These are phyloP conservation scores for Colletotrichum musae DNA, from an alignment of 2,329 filamentous ascomycete species.

Conservation along the genomic window DNA sequence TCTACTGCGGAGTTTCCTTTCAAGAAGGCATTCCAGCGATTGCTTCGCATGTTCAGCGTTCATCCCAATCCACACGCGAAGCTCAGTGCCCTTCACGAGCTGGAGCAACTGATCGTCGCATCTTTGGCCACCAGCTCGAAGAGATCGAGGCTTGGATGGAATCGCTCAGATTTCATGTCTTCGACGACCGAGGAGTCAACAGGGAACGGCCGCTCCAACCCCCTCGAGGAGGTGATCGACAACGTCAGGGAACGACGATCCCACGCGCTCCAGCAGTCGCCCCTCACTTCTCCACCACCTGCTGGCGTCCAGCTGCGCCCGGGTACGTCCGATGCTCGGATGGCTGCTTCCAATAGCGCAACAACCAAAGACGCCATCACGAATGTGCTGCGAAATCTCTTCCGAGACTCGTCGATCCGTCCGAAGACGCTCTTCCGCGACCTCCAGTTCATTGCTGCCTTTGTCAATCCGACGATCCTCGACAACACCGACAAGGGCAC, in stretches of 20 bases:
- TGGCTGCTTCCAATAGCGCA: conserved; percentile 63
- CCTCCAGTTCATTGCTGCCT: conserved; percentile 80
- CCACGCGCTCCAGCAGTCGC: conserved; percentile 62
- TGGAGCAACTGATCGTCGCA: conserved; percentile 85
- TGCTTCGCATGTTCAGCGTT: conserved; percentile 89
- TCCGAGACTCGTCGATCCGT: conserved; percentile 77
- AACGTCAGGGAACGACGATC: conserved; percentile 79
- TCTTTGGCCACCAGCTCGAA: conserved; percentile 62
- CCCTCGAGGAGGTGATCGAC: conserved; percentile 77
- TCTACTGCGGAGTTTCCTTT: conserved; percentile 79
- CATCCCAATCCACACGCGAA: conserved; percentile 92
- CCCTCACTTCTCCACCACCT: conserved; percentile 50
- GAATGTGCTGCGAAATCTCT: conserved; percentile 76
- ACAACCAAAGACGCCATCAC: conserved; percentile 76
- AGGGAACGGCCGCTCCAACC: conserved; percentile 56
- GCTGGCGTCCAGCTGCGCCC: conserved; percentile 48
- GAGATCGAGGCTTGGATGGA: conserved; percentile 50
- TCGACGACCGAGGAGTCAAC: conserved; percentile 52
- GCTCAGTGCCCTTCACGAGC: conserved; percentile 84
- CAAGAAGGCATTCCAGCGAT: conserved; percentile 81
- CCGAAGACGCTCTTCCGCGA: conserved; percentile 87
- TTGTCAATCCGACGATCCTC: conserved; percentile 72
- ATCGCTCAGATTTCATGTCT: conserved; percentile 52
- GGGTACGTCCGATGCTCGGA: conserved; percentile 64
- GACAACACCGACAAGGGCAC: conserved; percentile 77